Conservation (phyloP, 2,329 filamentous ascomycete genomes). For the Arthrocladium fulminans region DNA sequence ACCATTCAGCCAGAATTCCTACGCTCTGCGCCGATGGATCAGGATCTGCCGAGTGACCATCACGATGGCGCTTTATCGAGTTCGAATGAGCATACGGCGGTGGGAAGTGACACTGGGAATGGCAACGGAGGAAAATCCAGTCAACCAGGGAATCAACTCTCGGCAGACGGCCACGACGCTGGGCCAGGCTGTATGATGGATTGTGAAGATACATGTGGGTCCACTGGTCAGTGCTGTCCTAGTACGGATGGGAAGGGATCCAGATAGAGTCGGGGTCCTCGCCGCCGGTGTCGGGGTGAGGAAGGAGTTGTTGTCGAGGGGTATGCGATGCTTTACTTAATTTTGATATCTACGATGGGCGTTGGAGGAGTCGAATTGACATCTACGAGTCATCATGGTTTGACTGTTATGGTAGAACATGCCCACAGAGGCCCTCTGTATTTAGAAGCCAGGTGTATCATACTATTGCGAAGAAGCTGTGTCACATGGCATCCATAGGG, state of each 20-base stretch:
- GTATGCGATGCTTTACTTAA: neutral
- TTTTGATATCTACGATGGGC: no score
- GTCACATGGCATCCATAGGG: neutral
- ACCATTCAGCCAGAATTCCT: slow-evolving; percentile 89
- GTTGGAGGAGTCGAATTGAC: no score
- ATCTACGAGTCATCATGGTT: no score
- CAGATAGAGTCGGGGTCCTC: neutral
- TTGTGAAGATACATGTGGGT: slow-evolving; percentile 38
- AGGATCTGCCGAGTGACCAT: slow-evolving; percentile 9
- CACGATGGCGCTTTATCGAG: slow-evolving; percentile 6
- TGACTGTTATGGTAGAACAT: no score
- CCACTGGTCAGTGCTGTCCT: slow-evolving; percentile 22
- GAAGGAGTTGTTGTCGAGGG: neutral
- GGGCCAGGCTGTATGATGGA: slow-evolving; percentile 34
- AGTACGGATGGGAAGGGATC: slow-evolving; percentile 10
- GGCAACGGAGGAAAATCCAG: slow-evolving; percentile 25
- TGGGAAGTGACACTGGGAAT: slow-evolving; percentile 7
- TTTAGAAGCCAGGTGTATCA: neutral
- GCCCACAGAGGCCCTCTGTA: no score
- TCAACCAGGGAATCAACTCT: slow-evolving; percentile 30
- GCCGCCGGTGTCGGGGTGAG: neutral
- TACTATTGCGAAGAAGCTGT: neutral
- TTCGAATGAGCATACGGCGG: slow-evolving; percentile 10
- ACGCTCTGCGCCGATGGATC: slow-evolving; percentile 5
- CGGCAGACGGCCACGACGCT: slow-evolving; percentile 29